Evolutionary conservation across 768 basidiomycete genomes (phyloP).

Genomic region (Russula dissimulans): DNA sequence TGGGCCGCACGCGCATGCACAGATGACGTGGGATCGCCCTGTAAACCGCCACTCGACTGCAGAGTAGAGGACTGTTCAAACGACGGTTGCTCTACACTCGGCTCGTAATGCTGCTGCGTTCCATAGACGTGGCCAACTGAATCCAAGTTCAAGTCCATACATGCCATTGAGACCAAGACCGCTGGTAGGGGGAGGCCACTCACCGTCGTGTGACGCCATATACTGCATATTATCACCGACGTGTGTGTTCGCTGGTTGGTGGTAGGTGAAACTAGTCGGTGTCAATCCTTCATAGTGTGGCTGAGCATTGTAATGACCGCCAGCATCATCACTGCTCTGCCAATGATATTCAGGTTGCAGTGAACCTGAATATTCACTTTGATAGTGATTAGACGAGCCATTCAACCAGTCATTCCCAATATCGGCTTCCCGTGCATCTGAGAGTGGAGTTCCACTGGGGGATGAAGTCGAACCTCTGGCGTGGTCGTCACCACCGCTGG

Average conservation of each 20-base stretch:
- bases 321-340: not conserved
- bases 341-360: conserved; percentile 5
- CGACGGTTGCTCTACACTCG: not conserved
- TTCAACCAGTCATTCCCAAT: not conserved
- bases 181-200: not conserved
- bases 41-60: not conserved
- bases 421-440: not conserved
- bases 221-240: conserved; percentile 1
- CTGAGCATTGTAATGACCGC: conserved; percentile 2
- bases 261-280: not conserved
- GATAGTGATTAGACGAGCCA: conserved; percentile 3
- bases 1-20: conserved; percentile 3
- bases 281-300: conserved; percentile 4
- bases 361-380: not conserved
- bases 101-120: not conserved
- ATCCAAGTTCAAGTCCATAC: not conserved
- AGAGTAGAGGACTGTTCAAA: not conserved
- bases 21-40: not conserved
- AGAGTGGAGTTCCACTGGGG: not conserved
- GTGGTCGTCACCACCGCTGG: not conserved
- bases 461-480: not conserved
- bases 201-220: conserved; percentile 8
- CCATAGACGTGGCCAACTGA: conserved; percentile 1
- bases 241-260: not conserved
- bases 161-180: not conserved